A percentile compares a stretch with the other conserved stretches of the same genome.
phyloP scores from a whole-genome alignment of 2,329 filamentous ascomycete species.

The Talaromyces sp. region DNA sequence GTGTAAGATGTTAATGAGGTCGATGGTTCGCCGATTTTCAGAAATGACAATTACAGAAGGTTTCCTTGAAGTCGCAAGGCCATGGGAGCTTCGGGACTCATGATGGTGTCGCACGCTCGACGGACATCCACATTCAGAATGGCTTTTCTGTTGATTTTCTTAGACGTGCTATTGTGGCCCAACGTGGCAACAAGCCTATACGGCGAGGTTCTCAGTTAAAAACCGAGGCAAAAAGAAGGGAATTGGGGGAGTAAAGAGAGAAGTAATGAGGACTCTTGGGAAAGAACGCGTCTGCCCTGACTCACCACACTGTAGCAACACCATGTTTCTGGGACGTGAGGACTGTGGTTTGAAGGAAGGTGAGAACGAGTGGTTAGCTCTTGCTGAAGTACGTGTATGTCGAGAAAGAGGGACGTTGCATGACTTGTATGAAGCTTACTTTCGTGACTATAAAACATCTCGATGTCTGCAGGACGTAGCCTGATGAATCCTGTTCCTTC shows the following conservation, averaged over 20 bases:
- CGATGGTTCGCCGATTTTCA: too few relatives aligned
- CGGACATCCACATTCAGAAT: slow-evolving; percentile 84
- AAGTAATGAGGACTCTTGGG: slow-evolving; percentile 4
- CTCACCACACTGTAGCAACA: slow-evolving; percentile 89
- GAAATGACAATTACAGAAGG: slow-evolving; percentile 60
- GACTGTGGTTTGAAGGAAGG: slow-evolving; percentile 46
- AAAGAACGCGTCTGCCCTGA: slow-evolving; percentile 13
- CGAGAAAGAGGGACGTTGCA: neutral
- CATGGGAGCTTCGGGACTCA: slow-evolving; percentile 78
- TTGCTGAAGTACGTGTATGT: neutral
- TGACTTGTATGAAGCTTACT: slow-evolving; percentile 54
- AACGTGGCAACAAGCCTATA: slow-evolving; percentile 86
- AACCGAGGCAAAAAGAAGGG: neutral
- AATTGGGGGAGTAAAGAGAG: neutral
- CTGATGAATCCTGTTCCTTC: neutral
- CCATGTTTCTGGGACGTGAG: slow-evolving; percentile 85
- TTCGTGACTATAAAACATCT: slow-evolving; percentile 95
- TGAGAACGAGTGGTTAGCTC: slow-evolving; percentile 6
- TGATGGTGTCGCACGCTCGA: slow-evolving; percentile 85
- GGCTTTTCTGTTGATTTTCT: slow-evolving; percentile 75
- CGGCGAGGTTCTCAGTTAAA: neutral
- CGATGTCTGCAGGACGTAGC: neutral
- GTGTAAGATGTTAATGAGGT: neutral
- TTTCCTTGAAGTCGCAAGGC: slow-evolving; percentile 86
- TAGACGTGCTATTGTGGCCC: slow-evolving; percentile 66